These are phyloP conservation scores for Myxozyma monticola DNA, from an alignment of 805 yeast genomes.

Conservation along the genomic window DNA sequence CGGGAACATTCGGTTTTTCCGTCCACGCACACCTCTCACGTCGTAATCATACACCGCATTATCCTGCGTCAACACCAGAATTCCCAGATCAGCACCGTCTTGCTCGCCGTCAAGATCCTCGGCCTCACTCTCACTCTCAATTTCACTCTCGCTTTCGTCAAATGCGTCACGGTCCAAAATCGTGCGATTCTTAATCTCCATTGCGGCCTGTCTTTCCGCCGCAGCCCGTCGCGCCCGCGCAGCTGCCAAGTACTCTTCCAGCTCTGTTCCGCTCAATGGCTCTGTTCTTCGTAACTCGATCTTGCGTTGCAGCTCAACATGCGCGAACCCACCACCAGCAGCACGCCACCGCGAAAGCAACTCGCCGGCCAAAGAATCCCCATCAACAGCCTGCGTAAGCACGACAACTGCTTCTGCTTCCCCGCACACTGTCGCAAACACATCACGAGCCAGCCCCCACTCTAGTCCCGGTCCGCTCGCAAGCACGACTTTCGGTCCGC, in stretches of 20 bases:
- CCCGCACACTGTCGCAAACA: constrained; percentile 49
- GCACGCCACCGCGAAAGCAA: constrained; percentile 41
- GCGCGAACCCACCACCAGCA: constrained; percentile 6
- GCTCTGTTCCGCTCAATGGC: constrained; percentile 41
- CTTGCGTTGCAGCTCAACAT: constrained; percentile 4
- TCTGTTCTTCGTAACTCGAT: constrained; percentile 37
- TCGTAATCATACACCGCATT: constrained; percentile 52
- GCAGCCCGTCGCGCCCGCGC: constrained; percentile 32
- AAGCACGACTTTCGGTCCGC: constrained; percentile 63
- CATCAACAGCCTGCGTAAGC: constrained; percentile 64
- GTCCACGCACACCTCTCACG: constrained; percentile 44
- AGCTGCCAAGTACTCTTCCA: constrained; percentile 35
- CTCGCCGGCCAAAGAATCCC: constrained; percentile 50
- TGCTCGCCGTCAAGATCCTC: constrained; percentile 36
- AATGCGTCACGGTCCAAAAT: constrained; percentile 37
- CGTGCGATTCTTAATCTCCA: constrained; percentile 42
- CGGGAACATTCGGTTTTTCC: constrained; percentile 63
- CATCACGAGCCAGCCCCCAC: constrained; percentile 54
- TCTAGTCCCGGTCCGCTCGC: constrained; percentile 68
- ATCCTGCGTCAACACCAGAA: constrained; percentile 34
- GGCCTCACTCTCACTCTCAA: constrained; percentile 15
- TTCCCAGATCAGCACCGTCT: constrained; percentile 27
- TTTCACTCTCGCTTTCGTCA: constrained; percentile 25
- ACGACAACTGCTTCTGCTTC: constrained; percentile 64
- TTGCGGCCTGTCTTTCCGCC: constrained; percentile 36